These are phyloP conservation scores for Phytopythium vexans DNA, from an alignment of 352 stramenopile genomes.

Conservation along the genomic window DNA sequence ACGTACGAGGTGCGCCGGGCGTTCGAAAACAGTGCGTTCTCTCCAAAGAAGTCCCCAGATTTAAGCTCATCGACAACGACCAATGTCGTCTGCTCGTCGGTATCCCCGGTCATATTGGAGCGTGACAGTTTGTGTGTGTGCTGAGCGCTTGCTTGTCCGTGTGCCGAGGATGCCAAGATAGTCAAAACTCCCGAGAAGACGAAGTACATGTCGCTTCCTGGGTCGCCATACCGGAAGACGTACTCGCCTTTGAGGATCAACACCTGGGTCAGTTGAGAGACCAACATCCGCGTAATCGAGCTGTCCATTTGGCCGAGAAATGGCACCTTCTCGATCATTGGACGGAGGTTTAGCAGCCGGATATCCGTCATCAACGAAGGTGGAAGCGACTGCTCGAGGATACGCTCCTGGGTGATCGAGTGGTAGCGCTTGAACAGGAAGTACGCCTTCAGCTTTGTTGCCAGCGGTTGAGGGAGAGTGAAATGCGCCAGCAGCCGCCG, in stretches of 20 bases:
- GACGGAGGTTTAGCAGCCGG: constrained; percentile 32
- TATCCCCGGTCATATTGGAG: not conserved
- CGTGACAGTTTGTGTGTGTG: not conserved
- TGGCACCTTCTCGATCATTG: constrained; percentile 48
- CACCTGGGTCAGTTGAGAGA: constrained; percentile 34
- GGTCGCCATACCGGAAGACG: constrained; percentile 30
- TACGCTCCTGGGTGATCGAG: constrained; percentile 46
- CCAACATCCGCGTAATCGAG: constrained; percentile 39
- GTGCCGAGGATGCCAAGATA: not conserved
- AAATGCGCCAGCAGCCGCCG: constrained; percentile 48
- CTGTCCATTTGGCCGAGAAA: constrained; percentile 34
- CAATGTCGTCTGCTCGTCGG: not conserved
- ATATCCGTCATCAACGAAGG: constrained; percentile 48
- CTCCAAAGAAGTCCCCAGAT: constrained; percentile 45
- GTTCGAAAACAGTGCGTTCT: constrained; percentile 45
- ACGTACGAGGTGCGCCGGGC: constrained; percentile 29
- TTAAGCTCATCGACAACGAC: constrained; percentile 22
- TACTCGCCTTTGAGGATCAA: constrained; percentile 37
- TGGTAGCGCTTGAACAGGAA: constrained; percentile 62
- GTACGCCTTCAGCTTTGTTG: constrained; percentile 45
- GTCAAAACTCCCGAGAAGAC: constrained; percentile 39
- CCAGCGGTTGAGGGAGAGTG: constrained; percentile 24
- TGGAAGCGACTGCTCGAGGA: constrained; percentile 37
- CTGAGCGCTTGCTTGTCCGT: constrained; percentile 7
- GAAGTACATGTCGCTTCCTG: constrained; percentile 54